Evolutionary conservation across 83 land plant species (phyloP), one percentile per base, ranked within the genome.

Genomic region (Picea engelmannii): DNA sequence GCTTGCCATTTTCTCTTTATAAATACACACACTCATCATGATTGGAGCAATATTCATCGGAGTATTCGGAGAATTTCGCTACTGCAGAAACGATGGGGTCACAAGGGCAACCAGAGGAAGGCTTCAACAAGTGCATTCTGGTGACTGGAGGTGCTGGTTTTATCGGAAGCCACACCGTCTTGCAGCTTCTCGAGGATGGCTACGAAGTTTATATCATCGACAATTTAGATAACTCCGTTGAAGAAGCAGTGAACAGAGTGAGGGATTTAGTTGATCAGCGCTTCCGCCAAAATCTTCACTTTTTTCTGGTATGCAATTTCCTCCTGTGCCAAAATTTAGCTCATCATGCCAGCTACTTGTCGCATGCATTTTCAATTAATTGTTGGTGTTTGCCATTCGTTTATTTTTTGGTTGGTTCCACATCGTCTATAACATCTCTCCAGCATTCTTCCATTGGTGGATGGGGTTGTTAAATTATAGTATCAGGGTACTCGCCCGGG

Each of bases 121-220:
- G 78, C 24, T 5, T 42, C 4, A 9, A 73, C 16, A 76, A 13
- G 61, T 76, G 80, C 49, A 77, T 92, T 21, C 84, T 92, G 47
- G 95, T 92, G 65, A 92, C 95, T 21, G 95, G 95, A 4, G 95
- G 95, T 6, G 95, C 95, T 44, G 95, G 95, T 1, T 92, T 90
- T 81, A 90, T 92, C 38, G 95, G 95, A 21, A 85, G 89, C 24
- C 95, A 92, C 82, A 90, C 91, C 3, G 93, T 85, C 16, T 83
- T 95, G 27, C 96, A 91, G 88, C 94, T 95, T 21, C 88, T 95
- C 15, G 55, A 79, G 40, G 87, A 84, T 59, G 94, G 96, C 11
- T 95, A 87, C 78, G 74, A 69, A 79, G 98, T 95, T 40, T 68
- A 75, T 20, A 86, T 95, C 62, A 85, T 95, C 40, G 98, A 95